These are phyloP conservation scores for Hymenotorrendiella dingleyae DNA, from an alignment of 2,329 filamentous ascomycete species.

Conservation along the genomic window DNA sequence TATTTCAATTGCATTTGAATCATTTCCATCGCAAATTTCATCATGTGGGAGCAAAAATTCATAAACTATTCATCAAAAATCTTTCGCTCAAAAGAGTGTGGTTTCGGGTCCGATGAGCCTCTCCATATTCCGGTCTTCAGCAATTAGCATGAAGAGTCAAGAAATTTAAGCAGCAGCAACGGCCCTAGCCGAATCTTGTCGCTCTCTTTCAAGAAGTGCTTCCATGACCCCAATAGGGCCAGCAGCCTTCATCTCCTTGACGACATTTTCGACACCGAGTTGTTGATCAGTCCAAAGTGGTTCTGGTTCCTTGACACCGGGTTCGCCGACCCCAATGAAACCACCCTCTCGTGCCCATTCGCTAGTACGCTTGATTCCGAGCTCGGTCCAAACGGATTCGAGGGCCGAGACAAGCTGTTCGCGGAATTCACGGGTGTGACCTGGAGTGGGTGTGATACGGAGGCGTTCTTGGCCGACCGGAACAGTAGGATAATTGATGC, in stretches of 20 bases:
- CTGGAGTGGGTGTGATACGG: constrained; percentile 91
- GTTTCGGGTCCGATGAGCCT: constrained; percentile 32
- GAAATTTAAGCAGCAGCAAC: constrained; percentile 30
- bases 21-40: too few species aligned
- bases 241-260: constrained; percentile 52
- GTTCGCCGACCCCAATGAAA: constrained; percentile 87
- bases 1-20: too few species aligned
- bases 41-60: too few species aligned
- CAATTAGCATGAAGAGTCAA: not conserved
- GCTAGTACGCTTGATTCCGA: constrained; percentile 86
- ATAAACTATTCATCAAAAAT: not conserved
- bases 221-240: constrained; percentile 46
- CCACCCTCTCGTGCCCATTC: constrained; percentile 89
- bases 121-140: constrained; percentile 5
- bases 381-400: constrained; percentile 80
- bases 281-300: constrained; percentile 93
- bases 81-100: constrained; percentile 29
- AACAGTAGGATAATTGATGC: constrained; percentile 98
- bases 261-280: constrained; percentile 66
- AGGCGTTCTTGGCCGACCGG: constrained; percentile 96
- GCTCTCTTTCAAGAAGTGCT: constrained; percentile 52
- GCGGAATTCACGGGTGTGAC: constrained; percentile 78
- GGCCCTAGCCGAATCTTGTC: constrained; percentile 29
- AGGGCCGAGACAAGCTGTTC: constrained; percentile 80
- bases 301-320: constrained; percentile 49